Evolutionary conservation across 495 filamentous ascomycete species (phyloP), one percentile per base, ranked within the genome.

Genomic region (Aspergillus hancockii): DNA sequence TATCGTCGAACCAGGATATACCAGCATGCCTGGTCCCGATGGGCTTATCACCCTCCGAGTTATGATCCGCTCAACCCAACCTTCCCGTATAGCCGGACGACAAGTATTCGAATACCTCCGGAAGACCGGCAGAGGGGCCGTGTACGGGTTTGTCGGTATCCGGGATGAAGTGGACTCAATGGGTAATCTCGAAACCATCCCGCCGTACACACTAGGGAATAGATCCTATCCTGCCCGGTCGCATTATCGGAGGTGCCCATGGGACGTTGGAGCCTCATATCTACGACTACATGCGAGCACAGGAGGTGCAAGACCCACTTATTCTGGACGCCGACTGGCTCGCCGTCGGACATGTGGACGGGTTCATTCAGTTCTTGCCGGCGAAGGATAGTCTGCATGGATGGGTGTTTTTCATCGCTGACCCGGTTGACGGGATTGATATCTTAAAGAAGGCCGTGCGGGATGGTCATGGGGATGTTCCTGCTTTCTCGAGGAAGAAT

Each of bases 301-400:
- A 60, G 41, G 58, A 34, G 8, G 19, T 60, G 3, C 58, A 60
- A 32, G 12, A 22, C 10, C 52, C 58, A 2, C 51, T 60, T 21
- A 54, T 50, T 2, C 51, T 60, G 13, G 58, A 60, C 25, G 38
- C 58, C 2, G 58, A 51, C 12, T 60, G 58, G 58, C 51, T 54
- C 28, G 16, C 18, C 1, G 40, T 54, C 0, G 51, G 58, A 1
- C 58, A 60, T 23, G 41, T 60, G 12, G 58, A 60, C 40, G 58
- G 54, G 23, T 60, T 60, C 22, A 38, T 60, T 8, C 58, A 60
- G 51, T 60, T 60, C 43, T 18, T 60, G 2, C 58, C 58, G 8
- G 34, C 34, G 13, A 36, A 36, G 9, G 12, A 36, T 36, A 36
- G 34, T 36, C 34, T 4, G 9, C 34, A 36, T 36, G 58, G 58